A percentile compares a stretch with the other conserved stretches of the same genome.
Conservation (phyloP, 345 rosid species). For the Salix suchowensis region DNA sequence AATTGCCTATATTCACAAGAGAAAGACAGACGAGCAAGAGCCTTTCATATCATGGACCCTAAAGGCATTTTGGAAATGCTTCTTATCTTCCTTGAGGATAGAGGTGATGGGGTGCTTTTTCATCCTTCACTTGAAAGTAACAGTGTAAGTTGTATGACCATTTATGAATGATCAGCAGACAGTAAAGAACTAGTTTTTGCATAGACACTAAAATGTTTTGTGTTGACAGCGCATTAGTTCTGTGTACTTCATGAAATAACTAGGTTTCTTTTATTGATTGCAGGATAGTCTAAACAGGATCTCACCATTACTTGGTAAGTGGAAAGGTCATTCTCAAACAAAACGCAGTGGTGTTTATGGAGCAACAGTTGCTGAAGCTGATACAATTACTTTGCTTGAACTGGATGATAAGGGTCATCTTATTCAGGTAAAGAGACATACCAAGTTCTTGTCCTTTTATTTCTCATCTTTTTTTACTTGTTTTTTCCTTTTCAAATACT, state of each 20-base stretch:
- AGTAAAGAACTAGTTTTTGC: neutral
- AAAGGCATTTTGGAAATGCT: conserved; percentile 79
- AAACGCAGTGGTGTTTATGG: conserved; percentile 93
- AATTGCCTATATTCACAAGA: conserved; percentile 69
- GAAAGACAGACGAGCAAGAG: conserved; percentile 71
- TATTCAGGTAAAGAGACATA: conserved; percentile 50
- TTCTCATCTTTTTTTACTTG: neutral
- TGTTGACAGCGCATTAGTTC: neutral
- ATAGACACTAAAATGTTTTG: neutral
- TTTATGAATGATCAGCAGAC: neutral
- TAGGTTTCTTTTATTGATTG: conserved; percentile 17
- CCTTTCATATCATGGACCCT: conserved; percentile 86
- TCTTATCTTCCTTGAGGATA: conserved; percentile 77
- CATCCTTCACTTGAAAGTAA: conserved; percentile 53
- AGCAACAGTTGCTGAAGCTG: conserved; percentile 70
- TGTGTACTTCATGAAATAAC: neutral
- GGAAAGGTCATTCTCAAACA: conserved; percentile 83
- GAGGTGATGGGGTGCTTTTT: conserved; percentile 32
- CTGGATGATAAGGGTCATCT: conserved; percentile 59
- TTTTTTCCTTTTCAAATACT: neutral
- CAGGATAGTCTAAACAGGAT: conserved; percentile 48
- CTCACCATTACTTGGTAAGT: conserved; percentile 69
- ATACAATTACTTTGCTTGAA: conserved; percentile 51
- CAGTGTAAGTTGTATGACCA: conserved; percentile 24
- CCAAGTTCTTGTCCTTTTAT: neutral